phyloP scores from a whole-genome alignment of 75 land plant species.

The Pseudotsuga menziesii region DNA sequence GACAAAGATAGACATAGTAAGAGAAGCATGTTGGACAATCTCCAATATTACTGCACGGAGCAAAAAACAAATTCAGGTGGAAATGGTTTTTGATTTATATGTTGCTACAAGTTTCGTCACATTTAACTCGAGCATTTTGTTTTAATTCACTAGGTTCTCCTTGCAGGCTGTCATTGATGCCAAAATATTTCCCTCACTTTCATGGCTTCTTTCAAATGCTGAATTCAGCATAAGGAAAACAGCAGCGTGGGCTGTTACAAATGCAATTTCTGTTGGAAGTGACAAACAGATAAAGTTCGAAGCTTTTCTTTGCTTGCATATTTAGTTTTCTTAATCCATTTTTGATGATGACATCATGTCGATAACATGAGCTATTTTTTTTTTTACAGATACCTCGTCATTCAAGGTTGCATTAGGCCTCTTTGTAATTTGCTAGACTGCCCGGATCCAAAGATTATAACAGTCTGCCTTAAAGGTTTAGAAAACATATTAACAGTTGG shows the following conservation, averaged over 20 bases:
- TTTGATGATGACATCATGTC: not conserved
- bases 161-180: constrained; percentile 57
- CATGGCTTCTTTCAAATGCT: constrained; percentile 60
- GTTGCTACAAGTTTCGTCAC: too few relatives aligned
- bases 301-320: not conserved
- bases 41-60: not conserved
- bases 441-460: constrained; percentile 70
- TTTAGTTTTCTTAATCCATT: not conserved
- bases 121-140: too few relatives aligned
- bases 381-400: constrained; percentile 55
- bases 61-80: too few relatives aligned
- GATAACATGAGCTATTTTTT: not conserved
- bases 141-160: constrained; percentile 60
- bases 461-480: constrained; percentile 82
- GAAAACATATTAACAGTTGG: constrained; percentile 87
- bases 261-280: constrained; percentile 82
- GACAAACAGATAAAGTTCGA: constrained; percentile 75
- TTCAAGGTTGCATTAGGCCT: constrained; percentile 81
- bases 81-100: constrained; percentile 15
- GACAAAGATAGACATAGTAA: too few relatives aligned
- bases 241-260: constrained; percentile 88
- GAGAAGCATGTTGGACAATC: constrained; percentile 4
- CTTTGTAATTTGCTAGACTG: constrained; percentile 76
- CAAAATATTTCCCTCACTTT: constrained; percentile 64
- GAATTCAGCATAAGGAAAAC: constrained; percentile 89